A percentile compares a stretch with the other conserved stretches of the same genome.
Conservation (phyloP, 306 rosid species). For the Castanospermum australe region DNA sequence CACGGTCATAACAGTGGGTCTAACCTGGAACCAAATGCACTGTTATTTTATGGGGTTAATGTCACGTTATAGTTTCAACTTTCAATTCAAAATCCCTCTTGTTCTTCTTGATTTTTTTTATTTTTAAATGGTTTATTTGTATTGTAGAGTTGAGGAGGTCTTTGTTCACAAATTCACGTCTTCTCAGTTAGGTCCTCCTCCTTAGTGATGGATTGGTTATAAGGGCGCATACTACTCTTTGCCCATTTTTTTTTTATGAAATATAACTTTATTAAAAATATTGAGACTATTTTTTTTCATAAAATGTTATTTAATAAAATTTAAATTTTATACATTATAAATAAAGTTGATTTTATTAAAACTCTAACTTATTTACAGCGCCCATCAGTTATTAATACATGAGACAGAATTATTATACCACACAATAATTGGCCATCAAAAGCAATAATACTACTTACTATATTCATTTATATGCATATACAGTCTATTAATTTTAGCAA, state of each 20-base stretch:
- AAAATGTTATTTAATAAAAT: too few relatives aligned
- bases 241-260: too few relatives aligned
- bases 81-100: conserved; percentile 9
- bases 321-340: too few relatives aligned
- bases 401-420: conserved; percentile 25
- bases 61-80: background rate
- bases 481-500: too few relatives aligned
- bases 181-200: conserved; percentile 12
- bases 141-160: background rate
- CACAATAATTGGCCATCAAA: conserved; percentile 22
- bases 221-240: conserved; percentile 30
- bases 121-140: background rate
- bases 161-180: background rate
- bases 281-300: too few relatives aligned
- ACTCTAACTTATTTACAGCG: too few relatives aligned
- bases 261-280: too few relatives aligned
- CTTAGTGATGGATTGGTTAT: background rate
- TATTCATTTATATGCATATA: too few relatives aligned
- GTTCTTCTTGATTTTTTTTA: too few relatives aligned
- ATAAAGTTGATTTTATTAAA: too few relatives aligned
- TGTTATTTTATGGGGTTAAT: conserved; percentile 1
- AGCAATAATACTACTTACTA: background rate
- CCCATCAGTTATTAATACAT: conserved; percentile 30
- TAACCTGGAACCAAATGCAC: background rate
- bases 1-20: conserved; percentile 10